Percentiles rank a stretch among this genome's conserved stretches.
Evolutionary conservation across 306 rosid species (phyloP).

Genomic region (Pterocarpus santalinus): DNA sequence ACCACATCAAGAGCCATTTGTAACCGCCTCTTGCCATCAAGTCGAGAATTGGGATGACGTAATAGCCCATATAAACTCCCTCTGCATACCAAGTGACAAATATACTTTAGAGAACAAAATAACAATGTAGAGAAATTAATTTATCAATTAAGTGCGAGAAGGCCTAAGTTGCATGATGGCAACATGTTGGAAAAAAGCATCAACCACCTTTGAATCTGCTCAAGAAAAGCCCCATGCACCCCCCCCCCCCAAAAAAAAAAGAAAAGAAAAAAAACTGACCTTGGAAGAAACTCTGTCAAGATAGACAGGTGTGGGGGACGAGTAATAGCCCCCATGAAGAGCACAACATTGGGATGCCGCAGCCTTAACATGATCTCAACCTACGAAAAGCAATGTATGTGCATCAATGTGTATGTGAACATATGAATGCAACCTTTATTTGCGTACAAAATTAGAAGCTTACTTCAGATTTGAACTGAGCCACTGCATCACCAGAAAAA

Average conservation of each 20-base stretch:
- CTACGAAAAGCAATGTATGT: conserved; percentile 55
- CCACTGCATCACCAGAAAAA: conserved; percentile 89
- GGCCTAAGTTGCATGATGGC: conserved; percentile 33
- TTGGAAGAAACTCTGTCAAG: conserved; percentile 93
- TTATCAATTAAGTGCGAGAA: conserved; percentile 29
- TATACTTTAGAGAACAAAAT: conserved; percentile 49
- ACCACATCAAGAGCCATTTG: conserved; percentile 99
- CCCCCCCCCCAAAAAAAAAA: not conserved
- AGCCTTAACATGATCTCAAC: conserved; percentile 96
- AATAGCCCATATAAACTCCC: conserved; percentile 89
- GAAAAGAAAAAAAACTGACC: conserved; percentile 55
- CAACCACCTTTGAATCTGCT: not conserved
- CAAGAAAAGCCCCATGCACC: conserved; percentile 19
- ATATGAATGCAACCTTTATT: conserved; percentile 22
- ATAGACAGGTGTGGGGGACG: conserved; percentile 94
- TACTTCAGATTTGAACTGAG: conserved; percentile 95
- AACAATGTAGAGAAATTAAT: conserved; percentile 41
- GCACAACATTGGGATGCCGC: conserved; percentile 99
- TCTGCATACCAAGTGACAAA: conserved; percentile 61
- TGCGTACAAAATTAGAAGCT: conserved; percentile 47
- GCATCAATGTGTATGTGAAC: conserved; percentile 33
- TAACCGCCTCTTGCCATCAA: conserved; percentile 92
- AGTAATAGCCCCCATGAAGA: conserved; percentile 99
- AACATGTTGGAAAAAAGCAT: conserved; percentile 14
- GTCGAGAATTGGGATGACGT: conserved; percentile 89